Conservation (phyloP, 2,329 filamentous ascomycete species). For the Didymella glomerata region DNA sequence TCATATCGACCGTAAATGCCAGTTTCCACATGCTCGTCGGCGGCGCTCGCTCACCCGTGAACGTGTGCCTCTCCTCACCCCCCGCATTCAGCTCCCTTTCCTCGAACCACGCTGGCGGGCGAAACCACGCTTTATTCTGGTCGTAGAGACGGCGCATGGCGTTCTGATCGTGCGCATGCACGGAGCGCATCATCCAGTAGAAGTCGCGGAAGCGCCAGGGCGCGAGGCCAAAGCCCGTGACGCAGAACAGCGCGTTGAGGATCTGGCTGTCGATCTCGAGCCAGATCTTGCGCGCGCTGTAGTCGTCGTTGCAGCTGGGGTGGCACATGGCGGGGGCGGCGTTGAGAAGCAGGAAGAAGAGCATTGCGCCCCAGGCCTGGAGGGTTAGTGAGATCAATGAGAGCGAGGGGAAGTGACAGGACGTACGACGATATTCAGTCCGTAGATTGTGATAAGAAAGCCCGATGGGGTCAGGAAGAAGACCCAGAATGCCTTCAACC, state of each 20-base stretch:
- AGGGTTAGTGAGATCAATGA: not conserved
- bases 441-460: conserved; percentile 79
- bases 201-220: conserved; percentile 85
- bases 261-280: conserved; percentile 85
- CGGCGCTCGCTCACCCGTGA: conserved; percentile 74
- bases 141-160: conserved; percentile 72
- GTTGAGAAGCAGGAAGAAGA: conserved; percentile 83
- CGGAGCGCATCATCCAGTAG: conserved; percentile 70
- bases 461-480: conserved; percentile 79
- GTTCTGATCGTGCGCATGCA: conserved; percentile 57
- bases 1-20: conserved; percentile 79
- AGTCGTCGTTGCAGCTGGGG: conserved; percentile 73
- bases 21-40: conserved; percentile 76
- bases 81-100: conserved; percentile 46
- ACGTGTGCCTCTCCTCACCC: conserved; percentile 57
- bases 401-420: no score
- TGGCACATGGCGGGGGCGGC: conserved; percentile 77
- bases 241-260: conserved; percentile 81
- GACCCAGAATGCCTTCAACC: conserved; percentile 69
- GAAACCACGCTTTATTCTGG: conserved; percentile 78
- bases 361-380: conserved; percentile 84
- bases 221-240: conserved; percentile 81
- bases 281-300: conserved; percentile 79
- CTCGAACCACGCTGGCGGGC: conserved; percentile 70
- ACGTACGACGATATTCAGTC: conserved; percentile 72